phyloP scores from a whole-genome alignment of 2,329 filamentous ascomycete species.

The Calonectria ilicicola region DNA sequence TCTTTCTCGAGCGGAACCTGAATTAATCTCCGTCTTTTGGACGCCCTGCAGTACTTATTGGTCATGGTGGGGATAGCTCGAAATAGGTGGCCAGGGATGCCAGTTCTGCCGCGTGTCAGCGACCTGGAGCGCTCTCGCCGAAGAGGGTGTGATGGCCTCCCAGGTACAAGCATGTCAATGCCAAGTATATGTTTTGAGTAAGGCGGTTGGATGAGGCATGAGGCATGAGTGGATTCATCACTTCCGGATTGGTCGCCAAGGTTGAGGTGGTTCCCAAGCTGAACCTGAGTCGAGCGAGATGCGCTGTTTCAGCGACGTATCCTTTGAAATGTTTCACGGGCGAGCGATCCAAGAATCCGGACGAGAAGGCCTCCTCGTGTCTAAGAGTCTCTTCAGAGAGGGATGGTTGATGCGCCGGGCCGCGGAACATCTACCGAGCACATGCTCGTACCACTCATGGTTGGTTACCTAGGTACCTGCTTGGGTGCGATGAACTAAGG shows the following conservation, averaged over 20 bases:
- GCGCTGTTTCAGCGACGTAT: neutral
- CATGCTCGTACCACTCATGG: constrained; percentile 1
- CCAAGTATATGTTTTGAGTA: neutral
- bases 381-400: neutral
- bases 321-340: neutral
- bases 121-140: neutral
- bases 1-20: neutral
- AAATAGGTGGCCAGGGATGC: neutral
- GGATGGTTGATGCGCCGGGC: neutral
- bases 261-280: neutral
- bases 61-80: neutral
- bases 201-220: neutral
- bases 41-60: neutral
- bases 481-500: neutral
- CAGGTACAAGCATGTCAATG: neutral
- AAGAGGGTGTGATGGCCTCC: constrained; percentile 2
- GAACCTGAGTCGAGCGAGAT: neutral
- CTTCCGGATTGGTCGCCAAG: neutral
- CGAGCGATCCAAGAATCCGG: neutral
- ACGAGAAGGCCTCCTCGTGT: neutral
- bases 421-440: neutral
- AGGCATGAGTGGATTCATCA: neutral
- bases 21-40: neutral
- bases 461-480: neutral
- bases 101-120: neutral